Evolutionary conservation across 352 stramenopile species (phyloP).

Genomic region (Aphanomyces stellatus): DNA sequence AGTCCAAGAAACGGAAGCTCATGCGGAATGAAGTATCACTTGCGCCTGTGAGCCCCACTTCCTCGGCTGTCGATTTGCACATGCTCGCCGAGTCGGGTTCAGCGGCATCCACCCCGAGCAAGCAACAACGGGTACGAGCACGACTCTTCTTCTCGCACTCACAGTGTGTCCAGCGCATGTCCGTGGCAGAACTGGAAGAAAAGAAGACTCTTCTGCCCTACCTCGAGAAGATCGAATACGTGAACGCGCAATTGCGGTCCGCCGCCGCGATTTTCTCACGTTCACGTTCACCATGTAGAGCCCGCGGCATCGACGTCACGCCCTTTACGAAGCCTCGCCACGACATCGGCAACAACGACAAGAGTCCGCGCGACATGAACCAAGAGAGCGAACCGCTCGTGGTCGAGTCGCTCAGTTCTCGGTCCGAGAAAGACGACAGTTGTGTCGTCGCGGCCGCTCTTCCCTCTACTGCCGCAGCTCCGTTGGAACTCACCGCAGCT

Average conservation of each 20-base stretch:
- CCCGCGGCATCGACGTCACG: not conserved
- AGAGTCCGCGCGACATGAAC: not conserved
- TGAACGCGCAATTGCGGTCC: slow-evolving; percentile 60
- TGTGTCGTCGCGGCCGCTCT: not conserved
- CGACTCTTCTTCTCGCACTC: not conserved
- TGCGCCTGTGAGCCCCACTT: not conserved
- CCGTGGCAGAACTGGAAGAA: slow-evolving; percentile 12
- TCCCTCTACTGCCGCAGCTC: slow-evolving; percentile 4
- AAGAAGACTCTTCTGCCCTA: slow-evolving; percentile 81
- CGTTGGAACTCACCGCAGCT: slow-evolving; percentile 22
- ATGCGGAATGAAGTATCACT: slow-evolving; percentile 11
- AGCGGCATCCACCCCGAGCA: not conserved
- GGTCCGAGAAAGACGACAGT: slow-evolving; percentile 4
- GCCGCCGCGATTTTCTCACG: too few species aligned
- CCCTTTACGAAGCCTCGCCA: not conserved
- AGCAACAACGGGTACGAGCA: not conserved
- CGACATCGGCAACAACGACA: not conserved
- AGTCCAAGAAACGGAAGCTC: slow-evolving; percentile 20
- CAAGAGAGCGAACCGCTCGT: not conserved
- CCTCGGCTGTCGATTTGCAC: not conserved
- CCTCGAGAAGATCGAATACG: slow-evolving; percentile 82
- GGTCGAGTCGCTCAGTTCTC: slow-evolving; percentile 8
- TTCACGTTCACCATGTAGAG: too few species aligned
- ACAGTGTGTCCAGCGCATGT: not conserved
- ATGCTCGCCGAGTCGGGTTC: not conserved